phyloP scores from a whole-genome alignment of 2,329 filamentous ascomycete genomes.

The Fusarium sp. region DNA sequence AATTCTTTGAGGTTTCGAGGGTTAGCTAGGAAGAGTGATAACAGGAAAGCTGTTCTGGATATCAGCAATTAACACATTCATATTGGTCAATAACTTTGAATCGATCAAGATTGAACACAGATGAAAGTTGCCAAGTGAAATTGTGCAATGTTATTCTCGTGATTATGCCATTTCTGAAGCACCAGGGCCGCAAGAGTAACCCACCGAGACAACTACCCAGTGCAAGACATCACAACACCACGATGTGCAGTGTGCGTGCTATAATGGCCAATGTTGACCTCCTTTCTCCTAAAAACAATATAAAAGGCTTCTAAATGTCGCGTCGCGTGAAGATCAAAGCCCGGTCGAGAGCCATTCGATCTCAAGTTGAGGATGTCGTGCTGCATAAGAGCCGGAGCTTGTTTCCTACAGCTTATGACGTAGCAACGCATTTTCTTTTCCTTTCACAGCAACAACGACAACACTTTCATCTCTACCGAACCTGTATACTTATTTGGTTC shows the following conservation, averaged over 20 bases:
- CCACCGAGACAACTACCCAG: not conserved
- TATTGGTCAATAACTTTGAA: too few relatives aligned
- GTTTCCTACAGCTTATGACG: not conserved
- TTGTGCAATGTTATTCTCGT: not conserved
- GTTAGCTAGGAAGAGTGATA: too few relatives aligned
- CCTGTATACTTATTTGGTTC: too few relatives aligned
- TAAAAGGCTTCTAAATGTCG: rapidly evolving
- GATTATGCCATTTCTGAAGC: not conserved
- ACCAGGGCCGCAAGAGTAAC: not conserved
- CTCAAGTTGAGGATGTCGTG: not conserved
- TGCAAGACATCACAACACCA: too few relatives aligned
- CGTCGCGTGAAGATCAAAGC: rapidly evolving
- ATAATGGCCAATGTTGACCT: rapidly evolving
- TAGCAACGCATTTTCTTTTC: not conserved
- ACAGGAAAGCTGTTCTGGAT: too few relatives aligned
- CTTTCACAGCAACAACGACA: not conserved
- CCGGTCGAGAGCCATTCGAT: rapidly evolving
- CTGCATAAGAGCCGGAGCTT: not conserved
- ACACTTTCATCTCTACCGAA: not conserved
- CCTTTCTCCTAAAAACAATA: rapidly evolving
- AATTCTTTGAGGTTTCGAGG: too few relatives aligned
- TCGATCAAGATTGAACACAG: too few relatives aligned
- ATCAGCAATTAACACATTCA: too few relatives aligned
- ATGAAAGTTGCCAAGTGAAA: too few relatives aligned
- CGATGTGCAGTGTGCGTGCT: rapidly evolving